phyloP scores from a whole-genome alignment of 2,329 filamentous ascomycete genomes.

The Clarireedia paspali region DNA sequence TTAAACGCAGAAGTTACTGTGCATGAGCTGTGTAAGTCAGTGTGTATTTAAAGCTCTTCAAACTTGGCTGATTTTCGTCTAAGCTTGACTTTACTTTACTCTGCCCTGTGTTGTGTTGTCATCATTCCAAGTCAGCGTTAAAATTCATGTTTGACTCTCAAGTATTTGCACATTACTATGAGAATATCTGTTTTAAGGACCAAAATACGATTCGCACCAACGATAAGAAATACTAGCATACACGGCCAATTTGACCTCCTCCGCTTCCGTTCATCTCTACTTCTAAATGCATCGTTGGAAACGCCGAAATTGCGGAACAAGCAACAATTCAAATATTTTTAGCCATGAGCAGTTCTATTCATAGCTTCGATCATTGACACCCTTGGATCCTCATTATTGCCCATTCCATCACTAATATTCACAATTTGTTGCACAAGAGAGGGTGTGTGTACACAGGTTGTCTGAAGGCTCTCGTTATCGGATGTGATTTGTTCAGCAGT shows the following conservation, averaged over 20 bases:
- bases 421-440: conserved; percentile 22
- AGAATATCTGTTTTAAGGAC: conserved; percentile 6
- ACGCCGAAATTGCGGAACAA: conserved; percentile 25
- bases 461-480: conserved; percentile 22
- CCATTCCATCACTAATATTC: conserved; percentile 21
- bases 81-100: too few species aligned
- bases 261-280: conserved; percentile 24
- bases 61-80: too few species aligned
- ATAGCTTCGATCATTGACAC: conserved; percentile 16
- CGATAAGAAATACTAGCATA: conserved; percentile 29
- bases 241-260: conserved; percentile 25
- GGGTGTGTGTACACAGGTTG: conserved; percentile 21
- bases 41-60: too few species aligned
- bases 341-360: conserved; percentile 15
- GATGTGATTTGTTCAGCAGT: conserved; percentile 42
- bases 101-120: too few species aligned
- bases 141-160: background rate
- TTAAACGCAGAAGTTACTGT: too few species aligned
- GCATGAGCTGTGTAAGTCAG: too few species aligned
- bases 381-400: conserved; percentile 23
- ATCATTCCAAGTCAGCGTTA: too few species aligned
- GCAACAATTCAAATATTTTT: conserved; percentile 28
- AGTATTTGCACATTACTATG: background rate
- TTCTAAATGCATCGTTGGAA: conserved; percentile 29
- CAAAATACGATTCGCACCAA: conserved; percentile 22